phyloP scores from a whole-genome alignment of 257 asterid species.

The Nicotiana paniculata region DNA sequence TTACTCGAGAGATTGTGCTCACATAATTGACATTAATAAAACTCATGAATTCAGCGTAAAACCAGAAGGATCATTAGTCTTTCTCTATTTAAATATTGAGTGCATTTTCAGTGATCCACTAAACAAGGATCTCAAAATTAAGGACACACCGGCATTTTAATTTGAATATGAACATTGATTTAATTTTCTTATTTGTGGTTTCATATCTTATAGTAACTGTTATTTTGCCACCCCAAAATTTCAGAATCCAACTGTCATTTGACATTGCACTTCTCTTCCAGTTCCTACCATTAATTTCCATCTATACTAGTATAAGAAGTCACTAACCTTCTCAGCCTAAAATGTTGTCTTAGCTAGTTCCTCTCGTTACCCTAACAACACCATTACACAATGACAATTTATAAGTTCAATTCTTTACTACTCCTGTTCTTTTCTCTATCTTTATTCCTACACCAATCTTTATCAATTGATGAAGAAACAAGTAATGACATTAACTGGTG shows the following conservation, averaged over 20 bases:
- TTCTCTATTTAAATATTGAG: slow-evolving; percentile 28
- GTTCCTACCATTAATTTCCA: neutral
- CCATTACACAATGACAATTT: neutral
- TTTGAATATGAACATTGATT: slow-evolving; percentile 9
- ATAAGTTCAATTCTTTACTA: slow-evolving; percentile 5
- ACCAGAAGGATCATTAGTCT: slow-evolving; percentile 10
- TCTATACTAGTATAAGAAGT: neutral
- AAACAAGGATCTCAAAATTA: slow-evolving; percentile 55
- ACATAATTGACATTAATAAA: neutral
- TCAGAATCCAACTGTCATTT: slow-evolving; percentile 7
- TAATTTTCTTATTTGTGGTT: neutral
- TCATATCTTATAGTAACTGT: neutral
- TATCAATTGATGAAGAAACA: slow-evolving; percentile 1
- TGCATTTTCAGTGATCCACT: slow-evolving; percentile 63
- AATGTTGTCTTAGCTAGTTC: neutral
- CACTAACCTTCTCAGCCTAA: neutral
- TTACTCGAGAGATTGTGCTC: slow-evolving; percentile 25
- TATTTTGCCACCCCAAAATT: neutral
- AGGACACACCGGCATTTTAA: neutral
- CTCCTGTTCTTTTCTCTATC: slow-evolving; percentile 2
- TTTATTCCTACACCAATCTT: slow-evolving; percentile 15
- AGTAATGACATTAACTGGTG: slow-evolving; percentile 35
- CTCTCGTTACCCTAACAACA: neutral
- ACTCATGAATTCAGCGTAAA: slow-evolving; percentile 2
- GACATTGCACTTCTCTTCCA: slow-evolving; percentile 9